Conservation (phyloP, 768 basidiomycete species). For the Termitomyces sp. region DNA sequence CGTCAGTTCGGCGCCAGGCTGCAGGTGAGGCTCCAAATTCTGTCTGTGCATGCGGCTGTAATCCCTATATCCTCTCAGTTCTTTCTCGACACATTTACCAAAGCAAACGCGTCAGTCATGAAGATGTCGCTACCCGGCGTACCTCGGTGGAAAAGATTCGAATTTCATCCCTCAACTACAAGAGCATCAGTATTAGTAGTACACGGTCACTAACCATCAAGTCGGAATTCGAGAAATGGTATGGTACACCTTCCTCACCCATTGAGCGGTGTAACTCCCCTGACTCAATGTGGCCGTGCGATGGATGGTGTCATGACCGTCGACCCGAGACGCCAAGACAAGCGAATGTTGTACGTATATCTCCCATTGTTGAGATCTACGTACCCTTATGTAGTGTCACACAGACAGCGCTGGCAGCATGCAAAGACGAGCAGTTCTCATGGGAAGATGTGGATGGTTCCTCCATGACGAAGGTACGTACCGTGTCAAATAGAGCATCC, state of each 20-base stretch:
- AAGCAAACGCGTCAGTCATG: conserved; percentile 18
- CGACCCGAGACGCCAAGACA: conserved; percentile 12
- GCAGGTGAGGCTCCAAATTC: conserved; percentile 4
- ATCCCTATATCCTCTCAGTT: conserved; percentile 6
- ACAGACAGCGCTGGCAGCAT: conserved; percentile 36
- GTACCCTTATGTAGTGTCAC: background rate
- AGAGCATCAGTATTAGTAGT: conserved; percentile 8
- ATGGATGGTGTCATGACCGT: conserved; percentile 31
- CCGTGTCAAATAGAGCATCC: background rate
- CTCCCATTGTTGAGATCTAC: background rate
- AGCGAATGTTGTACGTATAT: conserved; percentile 32
- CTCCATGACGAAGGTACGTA: conserved; percentile 37
- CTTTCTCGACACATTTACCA: conserved; percentile 25
- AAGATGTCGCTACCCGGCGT: conserved; percentile 3
- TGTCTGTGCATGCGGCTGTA: background rate
- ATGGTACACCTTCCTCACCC: conserved; percentile 21
- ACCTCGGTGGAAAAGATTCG: conserved; percentile 25
- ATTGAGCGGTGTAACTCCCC: conserved; percentile 29
- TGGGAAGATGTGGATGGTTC: conserved; percentile 36
- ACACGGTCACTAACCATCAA: conserved; percentile 15
- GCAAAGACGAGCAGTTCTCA: conserved; percentile 36
- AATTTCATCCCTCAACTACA: conserved; percentile 10
- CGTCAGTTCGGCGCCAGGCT: conserved; percentile 19
- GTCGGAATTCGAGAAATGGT: conserved; percentile 22
- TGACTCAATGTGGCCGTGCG: conserved; percentile 28